Percentiles rank a stretch among this genome's conserved stretches.
Evolutionary conservation across 2,329 filamentous ascomycete species (phyloP).

Genomic region (Colletotrichum spinosum): DNA sequence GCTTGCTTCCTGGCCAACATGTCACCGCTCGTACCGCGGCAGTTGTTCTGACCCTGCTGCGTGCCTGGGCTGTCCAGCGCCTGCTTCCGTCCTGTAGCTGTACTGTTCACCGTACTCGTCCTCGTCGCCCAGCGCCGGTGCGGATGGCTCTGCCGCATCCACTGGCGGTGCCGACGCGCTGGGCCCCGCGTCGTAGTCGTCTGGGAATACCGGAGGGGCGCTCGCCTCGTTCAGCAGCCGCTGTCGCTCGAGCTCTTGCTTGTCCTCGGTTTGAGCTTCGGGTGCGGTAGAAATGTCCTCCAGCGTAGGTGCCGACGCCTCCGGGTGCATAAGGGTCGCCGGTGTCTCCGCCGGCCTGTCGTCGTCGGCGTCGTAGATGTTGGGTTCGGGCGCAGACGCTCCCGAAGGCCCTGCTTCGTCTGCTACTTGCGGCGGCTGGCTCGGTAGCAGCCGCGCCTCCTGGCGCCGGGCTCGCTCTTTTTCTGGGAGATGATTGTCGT

Average conservation of each 20-base stretch:
- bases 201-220: constrained; percentile 69
- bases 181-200: constrained; percentile 58
- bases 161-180: constrained; percentile 46
- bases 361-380: constrained; percentile 63
- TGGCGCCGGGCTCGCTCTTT: constrained; percentile 84
- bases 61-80: constrained; percentile 21
- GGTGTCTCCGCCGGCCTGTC: constrained; percentile 43
- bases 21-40: constrained; percentile 50
- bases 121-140: constrained; percentile 68
- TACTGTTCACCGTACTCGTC: constrained; percentile 59
- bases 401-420: constrained; percentile 49
- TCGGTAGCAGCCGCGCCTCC: constrained; percentile 84
- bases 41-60: constrained; percentile 43
- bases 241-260: constrained; percentile 79
- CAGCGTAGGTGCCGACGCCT: constrained; percentile 58
- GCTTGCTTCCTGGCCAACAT: not conserved
- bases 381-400: constrained; percentile 42
- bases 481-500: constrained; percentile 76
- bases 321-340: constrained; percentile 43
- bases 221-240: constrained; percentile 74
- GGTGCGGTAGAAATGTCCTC: constrained; percentile 52
- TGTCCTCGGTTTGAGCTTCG: constrained; percentile 71
- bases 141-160: constrained; percentile 59
- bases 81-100: constrained; percentile 33
- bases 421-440: constrained; percentile 69